Base-by-base conservation (phyloP, 495 filamentous ascomycete species). In the Penicillium soppii region DNA sequence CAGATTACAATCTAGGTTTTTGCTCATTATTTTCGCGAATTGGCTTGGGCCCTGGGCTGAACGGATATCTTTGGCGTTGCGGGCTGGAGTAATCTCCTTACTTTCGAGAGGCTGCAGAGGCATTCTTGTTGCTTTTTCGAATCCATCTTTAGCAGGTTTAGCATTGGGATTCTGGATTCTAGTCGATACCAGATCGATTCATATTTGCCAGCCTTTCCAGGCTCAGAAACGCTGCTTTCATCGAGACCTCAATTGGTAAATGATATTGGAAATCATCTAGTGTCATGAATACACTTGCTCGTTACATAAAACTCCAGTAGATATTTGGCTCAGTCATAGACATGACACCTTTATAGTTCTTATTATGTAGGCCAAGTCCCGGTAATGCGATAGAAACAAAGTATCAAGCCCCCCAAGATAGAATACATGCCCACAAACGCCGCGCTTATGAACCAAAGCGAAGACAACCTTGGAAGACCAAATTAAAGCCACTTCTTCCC, bases 401-500 rank as follows among this genome's bases (percentile, higher is more conserved):
- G n/a, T 15, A 44, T 8, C 35, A 20, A 54, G 23, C 20, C 21
- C 20, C 21, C 50, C 8, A 30, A 43, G 29, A 22, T 16, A 33
- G 29, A 13, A 47, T 41, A 32, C 41, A 43, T 45, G 19, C 46
- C 49, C 41, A 47, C 9, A 44, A 59, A 61, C 61, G 61, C 61
- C 61, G 49, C 54, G 61, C 61, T 61, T 25, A 54, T 35, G 15
- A 50, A 36, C 9, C 9, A 53, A 29, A 54, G 41, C 5, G 39
- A 43, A 33, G 23, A 30, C 41, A 46, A 37, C 5, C 39, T 19
- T 37, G 35, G 0, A n/a, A 37, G 25, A 7, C 30, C 32, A 50
- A 42, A 17, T 32, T 62, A 96, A 43, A 98, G 66, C 72, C 94
- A 97, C 70, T 97, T 98, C 77, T 87, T 91, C 69, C 90, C 94